Base-by-base conservation (phyloP, 129 eudicot species). In the Dittrichia graveolens region DNA sequence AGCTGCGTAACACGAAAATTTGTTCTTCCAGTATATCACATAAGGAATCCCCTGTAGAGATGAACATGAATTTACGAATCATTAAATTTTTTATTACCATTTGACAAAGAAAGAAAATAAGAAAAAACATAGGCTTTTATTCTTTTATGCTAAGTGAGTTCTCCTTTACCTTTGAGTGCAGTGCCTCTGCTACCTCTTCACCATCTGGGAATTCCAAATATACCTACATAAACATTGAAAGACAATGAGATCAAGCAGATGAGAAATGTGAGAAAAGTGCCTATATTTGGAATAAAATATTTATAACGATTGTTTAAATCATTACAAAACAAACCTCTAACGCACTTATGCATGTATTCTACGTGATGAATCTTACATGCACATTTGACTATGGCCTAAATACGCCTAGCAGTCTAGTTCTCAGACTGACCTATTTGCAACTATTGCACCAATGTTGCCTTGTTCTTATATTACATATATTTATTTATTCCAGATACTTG, bases 141-240 rank as follows among this genome's bases (percentile, higher is more conserved):
- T 61, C 10, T 7, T 61, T 18, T 55, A 71, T 71, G 56, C 0
- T 3, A 59, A 59, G 46, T 71, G 38, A 5, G 8, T 2, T 59
- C 40, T 40, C 38, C 53, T 80, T 73, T 76, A 90, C 99, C 97
- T 81, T 90, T 44, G 84, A 61, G 35, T 79, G 89, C 80, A 94
- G 84, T 31, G 96, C 88, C 75, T 88, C 89, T 52, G 97, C 99
- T 72, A 90, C 75, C 44, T 63, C 65, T 81, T 94, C 93, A 64
- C 96, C 93, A 76, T 88, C 65, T 77, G 96, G 84, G 5, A 84
- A 53, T 82, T 94, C 99, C 89, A 94, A 75, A 83, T 94, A 94
- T 52, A 94, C 96, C 99, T 94, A 70, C 47, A 81, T 45, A 41
- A 65, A 37, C 69, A 67, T 74, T 59, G 58, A 71, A 47, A 65